A percentile compares a stretch with the other conserved stretches of the same genome.
phyloP scores from a whole-genome alignment of 257 asterid genomes.

The Plantago ovata region DNA sequence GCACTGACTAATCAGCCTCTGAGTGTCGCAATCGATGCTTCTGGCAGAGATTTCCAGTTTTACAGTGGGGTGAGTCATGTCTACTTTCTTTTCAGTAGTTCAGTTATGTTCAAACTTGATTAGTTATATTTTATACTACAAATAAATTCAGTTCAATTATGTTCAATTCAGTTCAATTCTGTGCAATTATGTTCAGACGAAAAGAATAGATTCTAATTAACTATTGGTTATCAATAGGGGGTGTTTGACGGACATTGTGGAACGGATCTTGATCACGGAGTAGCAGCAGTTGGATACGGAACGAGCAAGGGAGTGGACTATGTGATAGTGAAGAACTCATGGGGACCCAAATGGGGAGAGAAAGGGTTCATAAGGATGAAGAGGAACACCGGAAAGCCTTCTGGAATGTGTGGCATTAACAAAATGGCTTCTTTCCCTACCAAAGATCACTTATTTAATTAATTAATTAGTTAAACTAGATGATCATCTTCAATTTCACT shows the following conservation, averaged over 20 bases:
- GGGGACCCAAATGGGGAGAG: slow-evolving; percentile 72
- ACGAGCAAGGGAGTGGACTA: slow-evolving; percentile 42
- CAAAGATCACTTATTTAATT: slow-evolving; percentile 10
- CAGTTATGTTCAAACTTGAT: no score
- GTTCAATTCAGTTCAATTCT: no score
- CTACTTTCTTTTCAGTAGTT: neutral
- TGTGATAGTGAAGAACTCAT: slow-evolving; percentile 54
- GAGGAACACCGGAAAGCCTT: slow-evolving; percentile 46
- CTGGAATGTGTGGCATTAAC: slow-evolving; percentile 60
- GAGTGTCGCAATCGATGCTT: slow-evolving; percentile 81
- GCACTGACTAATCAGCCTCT: slow-evolving; percentile 75
- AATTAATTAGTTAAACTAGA: no score
- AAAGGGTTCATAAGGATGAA: slow-evolving; percentile 55
- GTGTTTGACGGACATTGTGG: slow-evolving; percentile 58
- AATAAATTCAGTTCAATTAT: no score
- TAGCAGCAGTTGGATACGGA: slow-evolving; percentile 62
- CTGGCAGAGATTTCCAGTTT: slow-evolving; percentile 68
- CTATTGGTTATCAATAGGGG: slow-evolving; percentile 34
- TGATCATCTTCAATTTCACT: slow-evolving; percentile 12
- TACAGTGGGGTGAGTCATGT: slow-evolving; percentile 55
- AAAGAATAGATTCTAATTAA: no score
- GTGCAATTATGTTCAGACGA: no score
- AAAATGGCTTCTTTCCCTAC: slow-evolving; percentile 64
- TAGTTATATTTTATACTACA: no score
- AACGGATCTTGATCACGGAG: slow-evolving; percentile 58